These are phyloP conservation scores for Macrocybe gigantea DNA, from an alignment of 768 basidiomycete species.

Conservation along the genomic window DNA sequence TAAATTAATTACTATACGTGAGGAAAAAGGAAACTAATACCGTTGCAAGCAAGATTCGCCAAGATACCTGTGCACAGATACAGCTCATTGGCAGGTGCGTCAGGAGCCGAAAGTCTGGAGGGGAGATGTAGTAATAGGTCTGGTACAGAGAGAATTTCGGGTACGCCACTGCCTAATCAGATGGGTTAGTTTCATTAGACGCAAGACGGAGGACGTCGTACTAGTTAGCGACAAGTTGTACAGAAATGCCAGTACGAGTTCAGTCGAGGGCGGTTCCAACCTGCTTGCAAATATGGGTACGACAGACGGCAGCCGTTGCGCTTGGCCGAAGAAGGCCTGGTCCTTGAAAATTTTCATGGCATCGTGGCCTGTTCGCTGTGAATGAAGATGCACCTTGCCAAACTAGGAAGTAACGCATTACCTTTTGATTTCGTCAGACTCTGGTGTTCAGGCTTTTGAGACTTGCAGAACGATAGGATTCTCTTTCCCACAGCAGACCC, in stretches of 20 bases:
- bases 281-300: constrained; percentile 1
- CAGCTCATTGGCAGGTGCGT: constrained; percentile 8
- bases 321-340: constrained; percentile 3
- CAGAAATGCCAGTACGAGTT: constrained; percentile 6
- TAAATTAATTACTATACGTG: no score
- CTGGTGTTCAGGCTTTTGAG: constrained; percentile 3
- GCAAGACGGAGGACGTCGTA: neutral
- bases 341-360: neutral
- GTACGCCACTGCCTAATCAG: constrained; percentile 7
- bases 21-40: constrained; percentile 1
- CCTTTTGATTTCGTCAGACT: constrained; percentile 3
- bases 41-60: constrained; percentile 12
- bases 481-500: constrained; percentile 7
- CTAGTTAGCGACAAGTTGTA: constrained; percentile 11
- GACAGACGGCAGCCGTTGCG: constrained; percentile 6
- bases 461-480: constrained; percentile 4
- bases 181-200: neutral
- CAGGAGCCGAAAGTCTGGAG: constrained; percentile 1
- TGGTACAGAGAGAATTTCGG: constrained; percentile 7
- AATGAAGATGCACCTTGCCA: no score
- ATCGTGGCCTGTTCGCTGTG: no score
- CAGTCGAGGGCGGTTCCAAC: constrained; percentile 1
- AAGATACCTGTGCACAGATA: constrained; percentile 10
- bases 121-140: constrained; percentile 6
- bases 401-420: neutral